Evolutionary conservation across 2,329 filamentous ascomycete species (phyloP), one percentile per base, ranked within the genome.

Genomic region (Fusarium nisikadoi): DNA sequence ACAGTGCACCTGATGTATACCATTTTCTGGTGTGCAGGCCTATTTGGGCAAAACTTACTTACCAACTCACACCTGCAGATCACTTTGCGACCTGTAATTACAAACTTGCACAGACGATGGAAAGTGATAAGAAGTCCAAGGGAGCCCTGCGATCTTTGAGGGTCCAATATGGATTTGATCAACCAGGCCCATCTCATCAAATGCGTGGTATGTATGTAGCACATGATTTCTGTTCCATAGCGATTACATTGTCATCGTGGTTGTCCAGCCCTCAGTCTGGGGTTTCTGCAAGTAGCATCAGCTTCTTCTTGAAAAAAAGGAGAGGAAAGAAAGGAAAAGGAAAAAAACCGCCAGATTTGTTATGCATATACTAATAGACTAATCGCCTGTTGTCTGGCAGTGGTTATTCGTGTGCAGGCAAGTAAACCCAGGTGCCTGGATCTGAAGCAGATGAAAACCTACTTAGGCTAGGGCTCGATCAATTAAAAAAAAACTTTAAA

Each of bases 211-310:
- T n/a, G 33, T 29, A 43, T n/a, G 33, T 29, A 43, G 25, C 54
- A 67, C 27, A 49, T 56, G 57, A 45, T 63, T 45, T 19, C n/a
- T 36, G 38, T 59, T 68, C 49, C 35, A 64, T 57, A 33, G 45
- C 45, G 25, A 50, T 33, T 41, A 46, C 13, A 25, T 46, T 33
- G 31, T 23, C 38, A 47, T 38, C 25, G 20, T 54, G 56, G 17
- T 53, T 59, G 45, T 10, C n/a, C 33, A 14, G 47, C 46, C 35
- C 35, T 27, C 25, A 42, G 11, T 8, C 20, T 23, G 12, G 27
- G 17, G 38, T 42, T 41, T 23, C 55, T 54, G 55, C 31, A 42
- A 53, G 46, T 19, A 33, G 27, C 36, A 27, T 31, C 31, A 61
- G 41, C 25, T 36, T 19, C 29, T 33, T 52, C 17, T 13, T 35